Conservation (phyloP, 306 rosid genomes). For the Dicorynia guianensis region DNA sequence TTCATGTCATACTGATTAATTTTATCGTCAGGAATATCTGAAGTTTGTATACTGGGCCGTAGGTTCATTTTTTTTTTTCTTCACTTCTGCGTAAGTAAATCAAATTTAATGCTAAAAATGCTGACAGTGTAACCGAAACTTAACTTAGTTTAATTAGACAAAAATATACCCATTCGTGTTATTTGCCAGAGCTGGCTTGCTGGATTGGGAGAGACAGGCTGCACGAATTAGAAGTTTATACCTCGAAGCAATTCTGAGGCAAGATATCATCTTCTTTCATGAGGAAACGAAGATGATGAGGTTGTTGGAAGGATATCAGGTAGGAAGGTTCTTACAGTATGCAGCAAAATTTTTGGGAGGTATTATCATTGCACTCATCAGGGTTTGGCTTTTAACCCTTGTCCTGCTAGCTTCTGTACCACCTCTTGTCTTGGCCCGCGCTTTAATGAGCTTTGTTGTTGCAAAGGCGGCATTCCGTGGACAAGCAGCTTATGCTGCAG, state of each 20-base stretch:
- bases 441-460: slow-evolving; percentile 52
- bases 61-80: slow-evolving; percentile 58
- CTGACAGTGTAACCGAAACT: neutral
- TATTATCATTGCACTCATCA: slow-evolving; percentile 66
- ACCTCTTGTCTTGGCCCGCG: slow-evolving; percentile 68
- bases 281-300: slow-evolving; percentile 70
- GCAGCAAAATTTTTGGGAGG: slow-evolving; percentile 63
- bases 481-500: slow-evolving; percentile 73
- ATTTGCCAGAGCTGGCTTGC: slow-evolving; percentile 68
- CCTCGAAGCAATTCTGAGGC: slow-evolving; percentile 77
- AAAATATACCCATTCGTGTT: slow-evolving; percentile 1
- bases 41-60: slow-evolving; percentile 60
- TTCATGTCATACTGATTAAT: slow-evolving; percentile 19
- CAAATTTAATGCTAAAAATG: slow-evolving; percentile 20
- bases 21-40: slow-evolving; percentile 58
- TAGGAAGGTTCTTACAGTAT: slow-evolving; percentile 69
- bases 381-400: slow-evolving; percentile 82
- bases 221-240: slow-evolving; percentile 77
- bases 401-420: slow-evolving; percentile 77
- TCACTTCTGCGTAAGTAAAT: slow-evolving; percentile 69
- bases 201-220: slow-evolving; percentile 95
- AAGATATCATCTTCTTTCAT: slow-evolving; percentile 80
- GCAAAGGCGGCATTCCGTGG: slow-evolving; percentile 71
- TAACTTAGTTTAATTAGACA: slow-evolving; percentile 24
- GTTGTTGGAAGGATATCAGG: slow-evolving; percentile 77